phyloP scores from a whole-genome alignment of 2,329 filamentous ascomycete genomes.

The Fusarium coicis region DNA sequence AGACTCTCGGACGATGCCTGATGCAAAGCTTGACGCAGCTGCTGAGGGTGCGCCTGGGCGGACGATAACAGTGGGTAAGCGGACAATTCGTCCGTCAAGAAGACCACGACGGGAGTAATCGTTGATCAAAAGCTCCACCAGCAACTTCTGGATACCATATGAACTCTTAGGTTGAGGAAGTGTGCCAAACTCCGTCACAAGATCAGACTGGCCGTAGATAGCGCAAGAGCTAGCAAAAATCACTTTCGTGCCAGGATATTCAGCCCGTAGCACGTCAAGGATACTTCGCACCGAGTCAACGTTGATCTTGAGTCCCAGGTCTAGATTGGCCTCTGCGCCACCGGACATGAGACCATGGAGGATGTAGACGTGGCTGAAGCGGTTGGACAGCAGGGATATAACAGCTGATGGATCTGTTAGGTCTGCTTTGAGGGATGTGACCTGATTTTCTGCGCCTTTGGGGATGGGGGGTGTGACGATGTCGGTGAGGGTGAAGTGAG shows the following conservation, averaged over 20 bases:
- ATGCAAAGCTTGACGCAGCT: conserved; percentile 69
- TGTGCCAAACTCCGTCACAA: conserved; percentile 34
- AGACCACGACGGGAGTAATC: conserved; percentile 59
- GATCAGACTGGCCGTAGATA: conserved; percentile 59
- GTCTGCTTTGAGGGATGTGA: conserved; percentile 42
- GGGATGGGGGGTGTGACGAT: conserved; percentile 64
- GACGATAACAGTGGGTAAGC: conserved; percentile 70
- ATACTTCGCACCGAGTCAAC: conserved; percentile 65
- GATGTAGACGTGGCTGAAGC: conserved; percentile 62
- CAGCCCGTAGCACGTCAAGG: conserved; percentile 60
- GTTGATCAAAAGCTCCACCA: conserved; percentile 60
- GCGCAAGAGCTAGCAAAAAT: conserved; percentile 71
- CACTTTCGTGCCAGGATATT: conserved; percentile 60
- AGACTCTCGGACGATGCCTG: conserved; percentile 69
- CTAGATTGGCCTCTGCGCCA: conserved; percentile 68
- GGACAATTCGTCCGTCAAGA: conserved; percentile 65
- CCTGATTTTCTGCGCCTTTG: conserved; percentile 43
- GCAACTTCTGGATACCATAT: conserved; percentile 72
- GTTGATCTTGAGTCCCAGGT: conserved; percentile 66
- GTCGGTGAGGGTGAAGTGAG: conserved; percentile 66
- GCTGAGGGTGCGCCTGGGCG: conserved; percentile 69
- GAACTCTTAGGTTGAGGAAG: conserved; percentile 61
- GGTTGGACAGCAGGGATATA: conserved; percentile 41
- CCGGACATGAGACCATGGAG: conserved; percentile 74
- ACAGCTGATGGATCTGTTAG: conserved; percentile 37